Conservation (phyloP, 192 early-diverging fungal genomes). For the Phycomyces nitens region DNA sequence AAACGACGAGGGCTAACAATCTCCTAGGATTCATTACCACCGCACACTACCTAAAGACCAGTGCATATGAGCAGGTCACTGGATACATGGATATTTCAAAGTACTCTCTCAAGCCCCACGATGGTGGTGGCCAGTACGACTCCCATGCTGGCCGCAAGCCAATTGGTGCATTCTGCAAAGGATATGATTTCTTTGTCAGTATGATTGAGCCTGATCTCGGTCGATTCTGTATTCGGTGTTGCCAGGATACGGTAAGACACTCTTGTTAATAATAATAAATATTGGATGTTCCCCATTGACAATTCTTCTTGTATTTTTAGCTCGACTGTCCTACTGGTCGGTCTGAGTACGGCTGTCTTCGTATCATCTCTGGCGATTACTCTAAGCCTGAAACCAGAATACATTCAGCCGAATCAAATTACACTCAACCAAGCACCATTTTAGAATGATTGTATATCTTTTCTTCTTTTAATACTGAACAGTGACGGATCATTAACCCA, state of each 20-base stretch:
- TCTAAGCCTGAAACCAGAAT: constrained; percentile 6
- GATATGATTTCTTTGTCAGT: constrained; percentile 31
- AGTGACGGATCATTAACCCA: no score
- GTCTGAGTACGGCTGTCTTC: constrained; percentile 38
- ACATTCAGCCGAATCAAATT: no score
- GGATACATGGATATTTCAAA: constrained; percentile 37
- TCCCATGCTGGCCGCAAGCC: constrained; percentile 27
- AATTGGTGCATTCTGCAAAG: constrained; percentile 22
- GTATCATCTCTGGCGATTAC: constrained; percentile 44
- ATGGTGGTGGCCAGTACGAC: constrained; percentile 51
- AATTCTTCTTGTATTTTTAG: no score
- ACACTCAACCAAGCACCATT: no score
- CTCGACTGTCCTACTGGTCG: constrained; percentile 29
- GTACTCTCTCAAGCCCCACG: constrained; percentile 28
- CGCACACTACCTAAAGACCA: constrained; percentile 31
- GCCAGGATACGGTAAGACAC: constrained; percentile 25
- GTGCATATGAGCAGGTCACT: constrained; percentile 45
- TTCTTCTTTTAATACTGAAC: no score
- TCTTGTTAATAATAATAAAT: no score
- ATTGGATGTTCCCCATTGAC: no score
- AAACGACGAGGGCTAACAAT: no score
- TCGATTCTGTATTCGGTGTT: constrained; percentile 35
- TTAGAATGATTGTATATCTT: no score
- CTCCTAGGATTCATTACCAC: constrained; percentile 47
- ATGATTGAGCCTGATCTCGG: constrained; percentile 26